Conservation (phyloP, 129 eudicot species). For the Scalesia atractyloides region DNA sequence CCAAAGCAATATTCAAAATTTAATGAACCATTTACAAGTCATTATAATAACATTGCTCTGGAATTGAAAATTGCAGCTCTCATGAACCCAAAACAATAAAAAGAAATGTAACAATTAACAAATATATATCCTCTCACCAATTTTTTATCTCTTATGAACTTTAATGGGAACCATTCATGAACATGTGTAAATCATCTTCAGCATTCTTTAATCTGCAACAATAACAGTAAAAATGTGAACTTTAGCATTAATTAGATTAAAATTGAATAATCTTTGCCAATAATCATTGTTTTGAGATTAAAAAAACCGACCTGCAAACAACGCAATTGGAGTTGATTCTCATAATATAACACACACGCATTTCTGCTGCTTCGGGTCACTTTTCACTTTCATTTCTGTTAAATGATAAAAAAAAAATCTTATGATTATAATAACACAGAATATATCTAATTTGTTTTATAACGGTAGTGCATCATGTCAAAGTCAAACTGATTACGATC, state of each 20-base stretch:
- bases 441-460: too few relatives aligned
- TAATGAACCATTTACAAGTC: conserved; percentile 14
- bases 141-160: conserved; percentile 9
- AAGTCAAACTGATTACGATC: background rate
- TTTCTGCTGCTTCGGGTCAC: conserved; percentile 23
- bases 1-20: conserved; percentile 30
- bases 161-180: conserved; percentile 32
- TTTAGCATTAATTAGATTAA: background rate
- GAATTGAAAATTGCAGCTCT: conserved; percentile 17
- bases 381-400: conserved; percentile 30
- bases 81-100: conserved; percentile 13
- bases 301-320: conserved; percentile 16
- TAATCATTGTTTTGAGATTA: background rate
- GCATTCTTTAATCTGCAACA: conserved; percentile 32
- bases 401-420: conserved; percentile 2
- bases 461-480: background rate
- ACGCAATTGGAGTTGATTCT: conserved; percentile 11
- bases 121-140: conserved; percentile 26
- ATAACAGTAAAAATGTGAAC: background rate
- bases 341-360: conserved; percentile 32
- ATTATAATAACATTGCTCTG: conserved; percentile 23
- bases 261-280: conserved; percentile 11
- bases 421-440: background rate
- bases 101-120: conserved; percentile 7
- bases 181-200: conserved; percentile 38